Evolutionary conservation across 805 yeast species (phyloP), one percentile per base, ranked within the genome.

Genomic region (Candida suzukii): DNA sequence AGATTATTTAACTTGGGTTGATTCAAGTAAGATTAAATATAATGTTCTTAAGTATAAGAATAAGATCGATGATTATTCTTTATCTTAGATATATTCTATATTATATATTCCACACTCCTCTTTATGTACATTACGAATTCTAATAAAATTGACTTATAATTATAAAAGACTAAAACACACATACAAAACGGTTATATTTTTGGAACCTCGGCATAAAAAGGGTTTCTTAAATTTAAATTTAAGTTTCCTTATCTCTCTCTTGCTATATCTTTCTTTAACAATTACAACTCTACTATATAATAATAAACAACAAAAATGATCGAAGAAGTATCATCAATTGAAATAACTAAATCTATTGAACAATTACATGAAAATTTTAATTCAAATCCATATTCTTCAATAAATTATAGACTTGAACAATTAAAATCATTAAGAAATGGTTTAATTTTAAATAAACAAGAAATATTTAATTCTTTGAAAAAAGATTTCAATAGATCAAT

Each of bases 1-100:
- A 60, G 99, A 93, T 61, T 93, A 88, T 61, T 72, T 93, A 52
- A 93, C 99, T 3, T 93, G 99, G 99, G 93, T 86, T n/a, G 97
- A 93, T 56, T 75, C 81, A 33, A 83, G 95, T 51, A 95, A 93
- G 81, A 90, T 95, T 63, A 90, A 85, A 71, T 75, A 83, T 55
- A 88, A 87, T 51, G 78, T 91, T 44, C 78, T 90, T 65, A 84
- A 84, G 66, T 93, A 84, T 70, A 83, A 86, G 65, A 90, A 91
- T 60, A 68, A 71, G 55, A 68, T 76, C 46, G 83, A 78, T 57
- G 83, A 78, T 58, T 78, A 69, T 52, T 78, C 72, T 41, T 63
- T 71, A 44, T 66, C 18, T 33, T 22, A 21, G 18, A n/a, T 4
- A 16, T n/a, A n/a, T n/a, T n/a, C n/a, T n/a, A n/a, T n/a, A n/a